Base-by-base conservation (phyloP, 1,139 yeast genomes). In the Suhomyces bolitotheri region DNA sequence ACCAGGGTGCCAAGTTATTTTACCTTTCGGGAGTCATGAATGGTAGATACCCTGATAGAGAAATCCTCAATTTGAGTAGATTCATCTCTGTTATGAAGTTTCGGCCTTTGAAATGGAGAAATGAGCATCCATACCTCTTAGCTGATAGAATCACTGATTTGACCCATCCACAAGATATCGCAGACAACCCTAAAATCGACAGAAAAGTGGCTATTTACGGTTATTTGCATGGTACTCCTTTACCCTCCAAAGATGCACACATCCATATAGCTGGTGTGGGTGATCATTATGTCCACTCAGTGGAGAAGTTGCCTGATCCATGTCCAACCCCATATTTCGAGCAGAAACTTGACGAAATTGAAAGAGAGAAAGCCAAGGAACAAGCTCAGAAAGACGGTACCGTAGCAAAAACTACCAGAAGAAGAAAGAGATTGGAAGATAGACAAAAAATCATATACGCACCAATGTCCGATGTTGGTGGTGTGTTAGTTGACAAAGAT, bases 391-490 rank as follows among this genome's bases (percentile, higher is more conserved):
- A 73, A 2, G 89, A 88, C 9, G 79, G 76, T 46, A 58, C 59
- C 3, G 51, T 73, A 3, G 75, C 82, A 2, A 72, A 76, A 36
- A 71, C 82, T 0, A 53, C 75, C 36, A 77, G 82, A 55, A 78
- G 97, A 59, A 77, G 97, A 52, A 85, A 88, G 58, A 78, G 97
- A 55, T 76, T 94, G 38, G 97, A 92, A 50, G 98, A 94, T 56
- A 87, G 84, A 50, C 95, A 87, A 57, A 92, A 90, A 60, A 80
- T 89, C 47, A 89, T 94, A 2, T 94, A 94, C 58, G 99, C 98
- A 0, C 99, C 99, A 36, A 92, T 94, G 98, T 87, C 97, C 33
- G 97, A 94, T 62, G 97, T 92, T 16, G 97, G 97, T 38, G 99
- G 99, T 55, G 95, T 94, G 22, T 71, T 92, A 45, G 89, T 94